A percentile compares a stretch with the other conserved stretches of the same genome.
Conservation (phyloP, 805 yeast species). For the Candida odintsovae region DNA sequence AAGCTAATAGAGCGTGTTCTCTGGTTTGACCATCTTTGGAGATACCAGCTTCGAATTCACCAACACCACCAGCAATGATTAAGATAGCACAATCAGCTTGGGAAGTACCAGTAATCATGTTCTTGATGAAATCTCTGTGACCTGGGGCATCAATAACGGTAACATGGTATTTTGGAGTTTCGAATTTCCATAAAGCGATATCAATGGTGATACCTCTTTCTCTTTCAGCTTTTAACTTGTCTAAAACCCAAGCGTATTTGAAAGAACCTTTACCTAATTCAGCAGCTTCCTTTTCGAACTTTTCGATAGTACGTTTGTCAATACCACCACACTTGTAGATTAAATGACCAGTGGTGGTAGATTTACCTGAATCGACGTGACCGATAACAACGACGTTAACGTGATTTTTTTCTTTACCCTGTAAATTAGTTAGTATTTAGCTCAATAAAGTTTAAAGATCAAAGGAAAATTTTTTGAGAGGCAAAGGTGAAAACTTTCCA, state of each 20-base stretch:
- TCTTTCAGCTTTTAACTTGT: slow-evolving; percentile 94
- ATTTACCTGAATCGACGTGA: slow-evolving; percentile 99
- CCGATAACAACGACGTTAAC: slow-evolving; percentile 99
- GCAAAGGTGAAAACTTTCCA: neutral
- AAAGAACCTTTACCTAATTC: slow-evolving; percentile 97
- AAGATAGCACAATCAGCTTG: slow-evolving; percentile 92
- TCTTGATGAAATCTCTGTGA: slow-evolving; percentile 95
- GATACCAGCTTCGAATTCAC: slow-evolving; percentile 96
- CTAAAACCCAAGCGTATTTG: slow-evolving; percentile 98
- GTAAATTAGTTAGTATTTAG: slow-evolving; percentile 6
- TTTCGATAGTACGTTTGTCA: slow-evolving; percentile 97
- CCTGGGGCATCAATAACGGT: slow-evolving; percentile 95
- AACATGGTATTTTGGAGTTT: slow-evolving; percentile 89
- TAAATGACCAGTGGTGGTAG: slow-evolving; percentile 99
- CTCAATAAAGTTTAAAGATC: neutral
- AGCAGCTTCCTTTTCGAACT: slow-evolving; percentile 98
- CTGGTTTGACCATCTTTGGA: slow-evolving; percentile 94
- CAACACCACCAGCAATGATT: slow-evolving; percentile 88
- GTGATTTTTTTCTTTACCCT: slow-evolving; percentile 96
- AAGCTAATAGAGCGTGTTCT: slow-evolving; percentile 90
- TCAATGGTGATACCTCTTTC: slow-evolving; percentile 97
- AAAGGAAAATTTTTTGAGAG: neutral
- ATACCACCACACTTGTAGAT: slow-evolving; percentile 99
- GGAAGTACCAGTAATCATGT: slow-evolving; percentile 94
- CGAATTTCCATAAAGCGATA: slow-evolving; percentile 93